These are phyloP conservation scores for Crucihimalaya himalaica DNA, from an alignment of 345 rosid species.

Conservation along the genomic window DNA sequence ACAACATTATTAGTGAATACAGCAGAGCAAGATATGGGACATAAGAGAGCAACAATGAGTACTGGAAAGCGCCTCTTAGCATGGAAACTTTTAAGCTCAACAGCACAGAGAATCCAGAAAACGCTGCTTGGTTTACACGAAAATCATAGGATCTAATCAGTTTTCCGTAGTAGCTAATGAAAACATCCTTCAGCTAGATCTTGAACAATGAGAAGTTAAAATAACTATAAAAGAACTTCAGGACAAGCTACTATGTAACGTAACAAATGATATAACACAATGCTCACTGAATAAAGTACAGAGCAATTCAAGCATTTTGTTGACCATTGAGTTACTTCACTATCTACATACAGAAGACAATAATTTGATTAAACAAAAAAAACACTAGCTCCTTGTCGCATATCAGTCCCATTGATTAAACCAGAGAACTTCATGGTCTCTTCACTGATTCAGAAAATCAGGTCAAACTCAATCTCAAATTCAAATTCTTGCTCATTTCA, in stretches of 20 bases:
- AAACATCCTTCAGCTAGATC: not conserved
- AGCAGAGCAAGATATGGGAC: constrained; percentile 1
- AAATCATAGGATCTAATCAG: not conserved
- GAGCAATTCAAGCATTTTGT: not conserved
- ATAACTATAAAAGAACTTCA: not conserved
- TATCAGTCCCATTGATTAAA: constrained; percentile 4
- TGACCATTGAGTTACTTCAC: not conserved
- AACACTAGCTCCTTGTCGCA: not conserved
- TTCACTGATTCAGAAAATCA: not conserved
- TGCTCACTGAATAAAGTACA: not conserved
- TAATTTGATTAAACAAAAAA: not conserved
- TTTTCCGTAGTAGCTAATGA: not conserved
- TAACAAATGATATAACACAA: not conserved
- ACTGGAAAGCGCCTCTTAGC: not conserved
- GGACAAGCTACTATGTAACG: not conserved
- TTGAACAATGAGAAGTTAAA: not conserved
- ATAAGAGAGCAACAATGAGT: not conserved
- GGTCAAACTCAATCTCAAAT: not conserved
- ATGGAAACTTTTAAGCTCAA: not conserved
- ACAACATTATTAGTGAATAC: not conserved
- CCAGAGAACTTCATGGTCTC: not conserved
- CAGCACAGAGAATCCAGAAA: not conserved
- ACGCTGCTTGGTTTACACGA: not conserved
- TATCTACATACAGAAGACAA: not conserved
- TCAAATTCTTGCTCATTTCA: not conserved